These are phyloP conservation scores for Trichosanthes cucumerina DNA, from an alignment of 306 rosid genomes.

Conservation along the genomic window DNA sequence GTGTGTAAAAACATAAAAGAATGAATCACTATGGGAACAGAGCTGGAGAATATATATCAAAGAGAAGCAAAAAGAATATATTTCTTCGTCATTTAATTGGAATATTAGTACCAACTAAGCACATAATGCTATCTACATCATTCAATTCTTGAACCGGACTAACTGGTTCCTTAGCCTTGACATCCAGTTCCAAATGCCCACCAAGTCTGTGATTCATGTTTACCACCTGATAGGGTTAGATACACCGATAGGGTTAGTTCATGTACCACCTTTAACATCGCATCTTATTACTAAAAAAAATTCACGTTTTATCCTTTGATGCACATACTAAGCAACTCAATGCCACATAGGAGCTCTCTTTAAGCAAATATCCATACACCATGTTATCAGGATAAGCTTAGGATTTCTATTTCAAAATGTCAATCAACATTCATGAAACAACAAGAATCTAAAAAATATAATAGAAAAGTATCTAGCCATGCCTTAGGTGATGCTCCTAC, in stretches of 20 bases:
- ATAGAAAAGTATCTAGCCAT: too few species aligned
- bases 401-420: too few species aligned
- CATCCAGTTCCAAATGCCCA: constrained; percentile 14
- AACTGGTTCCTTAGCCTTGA: constrained; percentile 16
- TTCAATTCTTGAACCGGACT: constrained; percentile 19
- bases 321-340: constrained; percentile 58
- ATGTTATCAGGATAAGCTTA: constrained; percentile 47
- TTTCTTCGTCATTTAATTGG: too few species aligned
- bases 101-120: constrained; percentile 91
- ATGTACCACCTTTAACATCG: neutral
- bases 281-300: neutral
- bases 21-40: too few species aligned
- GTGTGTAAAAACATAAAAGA: too few species aligned
- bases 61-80: too few species aligned
- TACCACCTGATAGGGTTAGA: too few species aligned
- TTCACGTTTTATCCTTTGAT: neutral
- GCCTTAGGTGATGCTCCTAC: too few species aligned
- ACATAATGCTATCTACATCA: constrained; percentile 34
- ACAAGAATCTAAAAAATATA: too few species aligned
- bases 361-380: constrained; percentile 78
- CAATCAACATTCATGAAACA: too few species aligned
- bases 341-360: constrained; percentile 59
- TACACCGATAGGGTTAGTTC: too few species aligned
- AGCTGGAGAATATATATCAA: too few species aligned
- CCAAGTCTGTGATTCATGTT: neutral